Conservation (phyloP, 208 protist genomes). For the Wallacemonas sp. region DNA sequence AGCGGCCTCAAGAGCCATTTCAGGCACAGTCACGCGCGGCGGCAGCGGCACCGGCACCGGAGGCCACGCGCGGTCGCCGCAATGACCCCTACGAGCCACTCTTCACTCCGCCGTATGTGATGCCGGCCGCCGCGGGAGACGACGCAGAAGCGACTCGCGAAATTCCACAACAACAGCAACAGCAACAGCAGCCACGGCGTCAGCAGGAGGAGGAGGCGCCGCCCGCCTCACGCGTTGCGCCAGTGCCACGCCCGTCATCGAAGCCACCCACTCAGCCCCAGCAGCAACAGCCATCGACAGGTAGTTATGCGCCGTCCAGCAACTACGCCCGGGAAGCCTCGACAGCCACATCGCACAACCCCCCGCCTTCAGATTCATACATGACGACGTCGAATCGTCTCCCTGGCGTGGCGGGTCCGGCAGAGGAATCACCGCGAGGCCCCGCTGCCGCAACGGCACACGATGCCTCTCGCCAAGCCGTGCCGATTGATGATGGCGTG, state of each 20-base stretch:
- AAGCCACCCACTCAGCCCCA: neutral
- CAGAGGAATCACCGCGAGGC: no score
- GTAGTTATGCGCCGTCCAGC: neutral
- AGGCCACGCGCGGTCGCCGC: conserved; percentile 2
- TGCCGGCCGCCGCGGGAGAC: neutral
- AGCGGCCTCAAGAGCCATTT: no score
- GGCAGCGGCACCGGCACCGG: no score
- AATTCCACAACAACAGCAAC: neutral
- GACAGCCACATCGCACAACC: conserved; percentile 7
- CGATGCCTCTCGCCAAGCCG: no score
- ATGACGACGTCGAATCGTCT: conserved; percentile 9
- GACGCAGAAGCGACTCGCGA: no score
- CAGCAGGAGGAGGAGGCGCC: neutral
- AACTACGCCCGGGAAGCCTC: conserved; percentile 1
- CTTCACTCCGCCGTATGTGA: conserved; percentile 4
- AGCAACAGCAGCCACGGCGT: neutral
- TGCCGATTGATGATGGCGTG: neutral
- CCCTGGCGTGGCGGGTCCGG: neutral
- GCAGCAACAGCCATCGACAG: neutral
- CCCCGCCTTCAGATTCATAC: conserved; percentile 10
- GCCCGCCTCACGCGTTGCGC: neutral
- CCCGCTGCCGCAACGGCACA: no score
- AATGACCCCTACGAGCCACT: conserved; percentile 11
- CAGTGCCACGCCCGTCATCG: neutral
- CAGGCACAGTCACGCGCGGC: no score